phyloP scores from a whole-genome alignment of 2,329 filamentous ascomycete species.

The Penicillium frequentans region DNA sequence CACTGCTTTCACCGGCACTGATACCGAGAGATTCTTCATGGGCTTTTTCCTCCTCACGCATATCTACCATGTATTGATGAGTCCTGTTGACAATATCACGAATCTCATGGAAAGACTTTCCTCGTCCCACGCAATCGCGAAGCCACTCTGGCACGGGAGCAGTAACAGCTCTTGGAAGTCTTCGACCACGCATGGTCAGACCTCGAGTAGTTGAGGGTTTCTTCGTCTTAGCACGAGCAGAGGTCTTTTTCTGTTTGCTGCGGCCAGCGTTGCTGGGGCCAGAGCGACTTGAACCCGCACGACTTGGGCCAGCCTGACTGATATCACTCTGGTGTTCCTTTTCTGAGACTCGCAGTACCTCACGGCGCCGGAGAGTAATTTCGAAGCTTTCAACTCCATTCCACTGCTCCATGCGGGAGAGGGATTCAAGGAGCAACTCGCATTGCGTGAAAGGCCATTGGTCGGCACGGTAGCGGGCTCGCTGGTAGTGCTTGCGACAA shows the following conservation, averaged over 20 bases:
- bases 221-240: background rate
- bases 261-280: background rate
- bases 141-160: conserved; percentile 39
- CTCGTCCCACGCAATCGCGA: conserved; percentile 17
- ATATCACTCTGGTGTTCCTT: conserved; percentile 47
- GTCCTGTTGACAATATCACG: conserved; percentile 27
- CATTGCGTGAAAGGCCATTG: conserved; percentile 62
- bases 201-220: background rate
- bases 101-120: conserved; percentile 33
- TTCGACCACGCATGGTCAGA: conserved; percentile 9
- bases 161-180: conserved; percentile 27
- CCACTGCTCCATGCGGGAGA: conserved; percentile 65
- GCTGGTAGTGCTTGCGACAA: conserved; percentile 82
- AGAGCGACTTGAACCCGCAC: background rate
- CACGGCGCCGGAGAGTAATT: conserved; percentile 38
- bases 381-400: conserved; percentile 61
- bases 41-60: conserved; percentile 4
- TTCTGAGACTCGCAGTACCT: conserved; percentile 52
- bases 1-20: background rate
- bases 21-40: background rate
- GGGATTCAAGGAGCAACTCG: conserved; percentile 62
- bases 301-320: background rate
- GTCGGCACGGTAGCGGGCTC: conserved; percentile 65
- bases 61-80: conserved; percentile 17
- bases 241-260: background rate